Base-by-base conservation (phyloP, 2,329 filamentous ascomycete genomes). In the Leptographium lundbergii region DNA sequence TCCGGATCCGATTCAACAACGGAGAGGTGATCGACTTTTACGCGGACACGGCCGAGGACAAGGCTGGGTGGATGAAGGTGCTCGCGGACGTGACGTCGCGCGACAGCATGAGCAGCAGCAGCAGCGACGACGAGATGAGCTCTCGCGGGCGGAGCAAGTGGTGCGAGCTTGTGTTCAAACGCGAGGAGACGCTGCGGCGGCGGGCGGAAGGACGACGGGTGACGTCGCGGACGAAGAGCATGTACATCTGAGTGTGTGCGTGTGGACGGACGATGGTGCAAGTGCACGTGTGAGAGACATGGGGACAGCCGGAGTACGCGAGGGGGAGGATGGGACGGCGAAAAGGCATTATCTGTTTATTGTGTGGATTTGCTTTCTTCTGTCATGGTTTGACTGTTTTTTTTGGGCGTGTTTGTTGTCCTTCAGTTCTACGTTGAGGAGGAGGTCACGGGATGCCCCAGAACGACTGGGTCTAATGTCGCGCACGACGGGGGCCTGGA, bases 1-100 rank as follows among this genome's bases (percentile, higher is more conserved):
- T 99, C 86, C 89, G 94, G 48, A 95, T 99, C 70, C 90, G 92
- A 60, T 99, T 99, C 74, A 95, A 89, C 70, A 99, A 99, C 68
- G 94, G 94, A 62, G 94, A 99, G 74, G 85, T 96, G 63, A 99
- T 99, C 69, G 92, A 97, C 76, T 97, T 97, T 71, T 97, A 99
- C 69, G 94, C 92, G 68, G 92, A 97, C 72, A 91, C 84, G 36
- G 82, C 86, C 1, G 82, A 82, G 47, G 87, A 94, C 69, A 99
- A 97, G 74, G 89, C 96, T 53, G 87, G 85, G 58, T 99, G 94
- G 94, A 94, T 99, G 88, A 85, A 85, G 70, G 87, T 90, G 17
- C 82, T 99, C 25, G 80, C 80, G 3, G 91, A 97, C 51, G 78
- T 85, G 57, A 78, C 83, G 61, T 80, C 81, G 42, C 82, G 82